Percentiles rank a stretch among this genome's conserved stretches.
phyloP scores from a whole-genome alignment of 225 moss, liverwort and hornwort species.

The Climacium dendroides region DNA sequence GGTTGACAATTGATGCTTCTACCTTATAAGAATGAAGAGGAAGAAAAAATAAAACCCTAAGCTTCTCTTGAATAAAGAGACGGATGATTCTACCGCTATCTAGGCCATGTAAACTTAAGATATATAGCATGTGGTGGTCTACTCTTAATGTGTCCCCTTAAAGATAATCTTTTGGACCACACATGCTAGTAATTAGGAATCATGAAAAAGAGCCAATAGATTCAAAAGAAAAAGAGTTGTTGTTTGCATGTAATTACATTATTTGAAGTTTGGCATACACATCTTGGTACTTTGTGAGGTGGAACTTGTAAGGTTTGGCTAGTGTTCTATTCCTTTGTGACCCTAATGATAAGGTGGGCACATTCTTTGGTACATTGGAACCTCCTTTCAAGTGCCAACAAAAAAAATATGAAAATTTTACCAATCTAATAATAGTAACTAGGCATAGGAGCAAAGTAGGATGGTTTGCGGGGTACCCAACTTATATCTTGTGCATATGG shows the following conservation, averaged over 20 bases:
- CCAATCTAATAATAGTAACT: rapidly evolving
- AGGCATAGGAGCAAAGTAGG: not conserved
- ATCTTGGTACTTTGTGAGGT: not conserved
- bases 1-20: too few relatives aligned
- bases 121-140: too few relatives aligned
- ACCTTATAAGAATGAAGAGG: not conserved
- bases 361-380: rapidly evolving
- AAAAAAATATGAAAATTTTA: not conserved
- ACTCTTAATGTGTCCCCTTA: not conserved
- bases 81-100: not conserved
- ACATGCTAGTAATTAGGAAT: not conserved
- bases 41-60: not conserved
- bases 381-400: not conserved
- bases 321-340: too few relatives aligned
- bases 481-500: not conserved
- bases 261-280: not conserved
- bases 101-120: too few relatives aligned
- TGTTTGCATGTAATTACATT: too few relatives aligned
- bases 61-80: rapidly evolving
- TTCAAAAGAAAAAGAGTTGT: not conserved
- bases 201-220: not conserved
- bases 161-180: not conserved
- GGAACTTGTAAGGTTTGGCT: not conserved
- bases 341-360: not conserved
- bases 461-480: rapidly evolving